These are phyloP conservation scores for Cylindrotheca closterium DNA, from an alignment of 108 stramenopile species.

Conservation along the genomic window DNA sequence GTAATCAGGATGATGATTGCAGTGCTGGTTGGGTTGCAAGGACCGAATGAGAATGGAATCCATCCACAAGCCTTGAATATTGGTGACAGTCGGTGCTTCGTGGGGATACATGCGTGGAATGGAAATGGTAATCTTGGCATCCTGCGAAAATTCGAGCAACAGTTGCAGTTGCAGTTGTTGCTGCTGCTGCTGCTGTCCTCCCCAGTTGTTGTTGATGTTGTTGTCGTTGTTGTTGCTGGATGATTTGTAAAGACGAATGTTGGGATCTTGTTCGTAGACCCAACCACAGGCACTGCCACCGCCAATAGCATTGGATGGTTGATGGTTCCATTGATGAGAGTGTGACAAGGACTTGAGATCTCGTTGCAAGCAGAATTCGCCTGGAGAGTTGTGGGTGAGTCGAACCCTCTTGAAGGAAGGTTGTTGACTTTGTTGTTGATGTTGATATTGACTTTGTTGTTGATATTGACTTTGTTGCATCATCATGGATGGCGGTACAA, in stretches of 20 bases:
- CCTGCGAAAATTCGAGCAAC: constrained; percentile 29
- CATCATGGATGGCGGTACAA: too few relatives aligned
- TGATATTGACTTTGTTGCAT: too few relatives aligned
- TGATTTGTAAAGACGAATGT: background rate
- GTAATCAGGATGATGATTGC: background rate
- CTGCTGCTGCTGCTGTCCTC: background rate
- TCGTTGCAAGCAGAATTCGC: constrained; percentile 66
- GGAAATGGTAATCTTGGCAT: constrained; percentile 38
- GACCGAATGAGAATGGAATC: constrained; percentile 37
- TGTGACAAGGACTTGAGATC: constrained; percentile 46
- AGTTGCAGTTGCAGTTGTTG: too few relatives aligned
- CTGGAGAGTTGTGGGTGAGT: constrained; percentile 58
- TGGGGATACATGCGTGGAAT: constrained; percentile 82
- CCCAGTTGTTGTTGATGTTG: background rate
- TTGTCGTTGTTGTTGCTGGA: constrained; percentile 1
- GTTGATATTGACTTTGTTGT: too few relatives aligned
- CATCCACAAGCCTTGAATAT: constrained; percentile 29
- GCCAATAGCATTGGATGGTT: too few relatives aligned
- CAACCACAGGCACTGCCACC: too few relatives aligned
- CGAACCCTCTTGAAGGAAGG: constrained; percentile 66
- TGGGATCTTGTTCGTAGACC: too few relatives aligned
- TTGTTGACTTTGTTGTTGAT: too few relatives aligned
- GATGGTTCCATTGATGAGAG: too few relatives aligned
- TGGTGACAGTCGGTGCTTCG: constrained; percentile 46
- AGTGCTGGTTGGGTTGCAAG: background rate